These are phyloP conservation scores for Parastagonospora nodorum DNA, from an alignment of 2,329 filamentous ascomycete genomes.

Conservation along the genomic window DNA sequence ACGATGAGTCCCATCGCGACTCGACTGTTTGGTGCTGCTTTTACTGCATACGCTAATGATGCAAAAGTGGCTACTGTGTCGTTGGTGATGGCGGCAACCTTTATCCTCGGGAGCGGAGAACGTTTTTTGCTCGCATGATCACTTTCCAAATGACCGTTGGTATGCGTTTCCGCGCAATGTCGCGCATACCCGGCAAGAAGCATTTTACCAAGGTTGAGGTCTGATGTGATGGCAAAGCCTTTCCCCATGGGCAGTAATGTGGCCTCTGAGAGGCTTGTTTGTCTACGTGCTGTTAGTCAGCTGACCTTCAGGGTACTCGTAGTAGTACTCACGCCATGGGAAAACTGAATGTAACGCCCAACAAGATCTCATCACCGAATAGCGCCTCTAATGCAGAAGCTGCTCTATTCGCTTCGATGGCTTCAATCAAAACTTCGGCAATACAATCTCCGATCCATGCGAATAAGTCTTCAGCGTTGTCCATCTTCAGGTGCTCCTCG, in stretches of 20 bases:
- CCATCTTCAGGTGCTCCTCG: constrained; percentile 71
- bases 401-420: constrained; percentile 47
- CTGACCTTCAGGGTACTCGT: not conserved
- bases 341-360: constrained; percentile 74
- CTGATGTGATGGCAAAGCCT: constrained; percentile 67
- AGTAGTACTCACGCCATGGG: constrained; percentile 59
- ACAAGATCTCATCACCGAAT: constrained; percentile 56
- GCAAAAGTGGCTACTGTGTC: constrained; percentile 80
- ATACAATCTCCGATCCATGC: constrained; percentile 82
- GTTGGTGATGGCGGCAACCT: constrained; percentile 78
- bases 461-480: constrained; percentile 76
- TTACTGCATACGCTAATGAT: constrained; percentile 74
- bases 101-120: constrained; percentile 64
- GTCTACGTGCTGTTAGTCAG: constrained; percentile 41
- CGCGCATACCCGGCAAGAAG: constrained; percentile 64
- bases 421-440: constrained; percentile 70
- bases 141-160: constrained; percentile 22
- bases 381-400: constrained; percentile 28
- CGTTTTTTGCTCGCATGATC: constrained; percentile 32
- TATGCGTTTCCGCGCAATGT: constrained; percentile 52
- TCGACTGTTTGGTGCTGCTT: constrained; percentile 64
- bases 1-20: constrained; percentile 81
- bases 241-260: constrained; percentile 73
- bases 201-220: constrained; percentile 65
- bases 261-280: constrained; percentile 66